These are phyloP conservation scores for Colletotrichum sp. DNA, from an alignment of 2,329 filamentous ascomycete species.

Conservation along the genomic window DNA sequence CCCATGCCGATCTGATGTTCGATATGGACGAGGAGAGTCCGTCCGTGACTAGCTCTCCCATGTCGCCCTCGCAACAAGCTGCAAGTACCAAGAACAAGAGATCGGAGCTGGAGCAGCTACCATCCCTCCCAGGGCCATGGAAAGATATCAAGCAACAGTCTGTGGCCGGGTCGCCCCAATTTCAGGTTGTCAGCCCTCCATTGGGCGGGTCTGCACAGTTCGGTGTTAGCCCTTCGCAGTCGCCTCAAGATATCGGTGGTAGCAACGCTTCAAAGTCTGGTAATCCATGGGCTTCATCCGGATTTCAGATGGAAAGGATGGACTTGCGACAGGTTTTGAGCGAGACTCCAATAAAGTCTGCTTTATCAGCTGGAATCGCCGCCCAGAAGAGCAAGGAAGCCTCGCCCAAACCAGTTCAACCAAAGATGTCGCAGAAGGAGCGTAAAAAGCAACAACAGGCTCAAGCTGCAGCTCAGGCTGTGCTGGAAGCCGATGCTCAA, in stretches of 20 bases:
- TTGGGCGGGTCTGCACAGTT: neutral
- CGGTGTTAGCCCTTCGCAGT: neutral
- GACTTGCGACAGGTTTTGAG: conserved; percentile 81
- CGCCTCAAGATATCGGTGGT: conserved; percentile 4
- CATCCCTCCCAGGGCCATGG: conserved; percentile 39
- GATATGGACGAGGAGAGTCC: conserved; percentile 85
- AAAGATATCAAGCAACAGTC: conserved; percentile 36
- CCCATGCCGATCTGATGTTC: conserved; percentile 82
- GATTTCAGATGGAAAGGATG: conserved; percentile 65
- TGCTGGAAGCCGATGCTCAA: conserved; percentile 37
- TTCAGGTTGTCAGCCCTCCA: neutral
- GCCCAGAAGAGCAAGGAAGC: conserved; percentile 51
- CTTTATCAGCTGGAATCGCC: conserved; percentile 58
- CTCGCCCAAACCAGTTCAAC: conserved; percentile 39
- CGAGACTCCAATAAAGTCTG: conserved; percentile 57
- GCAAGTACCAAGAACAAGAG: neutral
- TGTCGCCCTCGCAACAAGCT: conserved; percentile 7
- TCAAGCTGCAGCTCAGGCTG: conserved; percentile 53
- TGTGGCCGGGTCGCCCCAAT: neutral
- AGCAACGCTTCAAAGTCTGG: conserved; percentile 22
- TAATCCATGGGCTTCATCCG: conserved; percentile 55
- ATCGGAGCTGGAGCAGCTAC: conserved; percentile 15
- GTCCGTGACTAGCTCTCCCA: conserved; percentile 31
- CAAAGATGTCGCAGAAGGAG: conserved; percentile 88
- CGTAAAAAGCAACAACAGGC: conserved; percentile 82